Evolutionary conservation across 2,329 filamentous ascomycete species (phyloP).

Genomic region (Fusarium caatingaense): DNA sequence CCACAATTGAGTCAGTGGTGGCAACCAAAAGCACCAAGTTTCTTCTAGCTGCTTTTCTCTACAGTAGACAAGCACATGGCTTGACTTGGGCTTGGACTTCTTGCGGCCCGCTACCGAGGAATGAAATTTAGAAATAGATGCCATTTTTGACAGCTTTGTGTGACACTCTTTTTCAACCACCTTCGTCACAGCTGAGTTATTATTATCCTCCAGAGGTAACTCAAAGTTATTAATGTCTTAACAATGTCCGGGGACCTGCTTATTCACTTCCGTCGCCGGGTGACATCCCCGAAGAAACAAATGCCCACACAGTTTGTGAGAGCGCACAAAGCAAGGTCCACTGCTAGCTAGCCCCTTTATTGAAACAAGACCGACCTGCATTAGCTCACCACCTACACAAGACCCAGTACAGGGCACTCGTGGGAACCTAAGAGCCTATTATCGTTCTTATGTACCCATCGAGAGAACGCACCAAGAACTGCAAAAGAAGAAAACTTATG

Average conservation of each 20-base stretch:
- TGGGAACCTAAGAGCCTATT: slow-evolving; percentile 41
- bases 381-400: slow-evolving; percentile 26
- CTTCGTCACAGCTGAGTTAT: slow-evolving; percentile 13
- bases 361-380: slow-evolving; percentile 43
- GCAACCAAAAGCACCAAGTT: slow-evolving; percentile 5
- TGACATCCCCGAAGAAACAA: slow-evolving; percentile 9
- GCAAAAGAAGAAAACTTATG: slow-evolving; percentile 19
- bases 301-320: slow-evolving; percentile 26
- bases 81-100: background rate
- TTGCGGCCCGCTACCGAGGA: slow-evolving; percentile 23
- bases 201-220: background rate
- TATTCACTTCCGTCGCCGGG: background rate
- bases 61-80: slow-evolving; percentile 4
- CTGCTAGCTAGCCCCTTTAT: slow-evolving; percentile 9
- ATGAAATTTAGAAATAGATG: background rate
- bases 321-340: background rate
- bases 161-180: slow-evolving; percentile 15
- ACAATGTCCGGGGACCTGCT: background rate
- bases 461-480: slow-evolving; percentile 1
- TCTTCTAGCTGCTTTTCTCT: slow-evolving; percentile 5
- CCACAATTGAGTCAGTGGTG: slow-evolving; percentile 3
- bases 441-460: slow-evolving; percentile 26
- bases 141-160: slow-evolving; percentile 2
- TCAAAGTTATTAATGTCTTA: background rate
- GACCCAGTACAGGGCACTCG: slow-evolving; percentile 11